Percentiles rank a stretch among this genome's conserved stretches.
Evolutionary conservation across 129 eudicot genomes (phyloP).

Genomic region (Centrapalus pauciflorus): DNA sequence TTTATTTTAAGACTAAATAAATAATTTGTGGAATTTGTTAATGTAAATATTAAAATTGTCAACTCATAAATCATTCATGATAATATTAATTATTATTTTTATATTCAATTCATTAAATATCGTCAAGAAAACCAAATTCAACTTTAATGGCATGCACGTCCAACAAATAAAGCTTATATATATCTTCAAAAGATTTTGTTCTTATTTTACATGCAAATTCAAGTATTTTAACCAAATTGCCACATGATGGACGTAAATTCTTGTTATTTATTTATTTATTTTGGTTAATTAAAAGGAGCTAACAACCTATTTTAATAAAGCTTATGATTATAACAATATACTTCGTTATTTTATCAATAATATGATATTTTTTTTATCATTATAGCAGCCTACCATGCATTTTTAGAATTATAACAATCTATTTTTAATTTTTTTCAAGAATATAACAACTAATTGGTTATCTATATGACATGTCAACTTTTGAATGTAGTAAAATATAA

Average conservation of each 20-base stretch:
- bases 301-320: too few species aligned
- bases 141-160: constrained; percentile 23
- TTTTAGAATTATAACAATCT: too few species aligned
- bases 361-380: too few species aligned
- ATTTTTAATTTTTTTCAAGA: too few species aligned
- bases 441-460: too few species aligned
- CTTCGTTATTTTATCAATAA: too few species aligned
- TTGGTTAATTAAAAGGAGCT: too few species aligned
- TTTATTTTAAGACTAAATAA: neutral
- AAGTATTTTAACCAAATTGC: neutral
- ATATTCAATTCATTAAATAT: neutral
- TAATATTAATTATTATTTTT: neutral
- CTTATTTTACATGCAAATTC: neutral
- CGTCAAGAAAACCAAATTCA: constrained; percentile 4
- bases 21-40: neutral
- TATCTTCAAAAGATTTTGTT: neutral
- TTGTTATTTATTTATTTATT: neutral
- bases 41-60: neutral
- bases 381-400: too few species aligned
- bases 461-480: too few species aligned
- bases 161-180: neutral
- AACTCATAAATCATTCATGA: constrained; percentile 9
- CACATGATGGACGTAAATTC: too few species aligned
- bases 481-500: too few species aligned
- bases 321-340: too few species aligned